A percentile compares a stretch with the other conserved stretches of the same genome.
These are phyloP conservation scores for Fusarium dimerum DNA, from an alignment of 2,329 filamentous ascomycete species.

Conservation along the genomic window DNA sequence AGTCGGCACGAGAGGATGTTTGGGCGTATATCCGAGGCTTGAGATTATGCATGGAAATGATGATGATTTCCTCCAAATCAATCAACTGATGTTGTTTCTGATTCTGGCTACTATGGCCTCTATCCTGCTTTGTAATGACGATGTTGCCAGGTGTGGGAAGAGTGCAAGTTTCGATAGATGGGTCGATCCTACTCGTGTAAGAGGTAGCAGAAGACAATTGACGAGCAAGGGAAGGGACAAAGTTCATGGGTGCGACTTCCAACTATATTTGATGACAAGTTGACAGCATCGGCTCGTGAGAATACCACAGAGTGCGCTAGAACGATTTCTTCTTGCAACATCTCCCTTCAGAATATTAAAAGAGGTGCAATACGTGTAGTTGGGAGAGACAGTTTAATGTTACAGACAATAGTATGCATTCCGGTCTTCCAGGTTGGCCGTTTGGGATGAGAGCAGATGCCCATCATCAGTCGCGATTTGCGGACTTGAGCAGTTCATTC, in stretches of 20 bases:
- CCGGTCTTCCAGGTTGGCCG: constrained; percentile 1
- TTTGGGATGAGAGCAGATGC: constrained; percentile 20
- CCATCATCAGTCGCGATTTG: neutral
- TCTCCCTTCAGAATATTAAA: constrained; percentile 13
- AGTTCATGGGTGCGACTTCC: constrained; percentile 1
- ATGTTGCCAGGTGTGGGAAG: no score
- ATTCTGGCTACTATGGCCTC: no score
- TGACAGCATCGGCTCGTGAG: neutral
- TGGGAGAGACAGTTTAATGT: constrained; percentile 1
- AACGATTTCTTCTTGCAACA: neutral
- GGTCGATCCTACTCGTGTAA: neutral
- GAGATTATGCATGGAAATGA: no score
- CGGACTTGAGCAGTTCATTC: constrained; percentile 15
- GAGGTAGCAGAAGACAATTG: constrained; percentile 2
- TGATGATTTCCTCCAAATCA: no score
- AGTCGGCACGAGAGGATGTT: neutral
- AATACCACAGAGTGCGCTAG: neutral
- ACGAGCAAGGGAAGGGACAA: constrained; percentile 5
- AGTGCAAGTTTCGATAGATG: no score
- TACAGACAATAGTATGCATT: constrained; percentile 14
- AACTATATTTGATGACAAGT: neutral
- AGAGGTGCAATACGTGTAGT: neutral
- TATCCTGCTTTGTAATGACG: no score
- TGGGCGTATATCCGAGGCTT: neutral
- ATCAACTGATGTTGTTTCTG: no score